Percentiles rank a stretch among this genome's conserved stretches.
Conservation (phyloP, 2,329 filamentous ascomycete genomes). For the Tolypocladium pustulatum region DNA sequence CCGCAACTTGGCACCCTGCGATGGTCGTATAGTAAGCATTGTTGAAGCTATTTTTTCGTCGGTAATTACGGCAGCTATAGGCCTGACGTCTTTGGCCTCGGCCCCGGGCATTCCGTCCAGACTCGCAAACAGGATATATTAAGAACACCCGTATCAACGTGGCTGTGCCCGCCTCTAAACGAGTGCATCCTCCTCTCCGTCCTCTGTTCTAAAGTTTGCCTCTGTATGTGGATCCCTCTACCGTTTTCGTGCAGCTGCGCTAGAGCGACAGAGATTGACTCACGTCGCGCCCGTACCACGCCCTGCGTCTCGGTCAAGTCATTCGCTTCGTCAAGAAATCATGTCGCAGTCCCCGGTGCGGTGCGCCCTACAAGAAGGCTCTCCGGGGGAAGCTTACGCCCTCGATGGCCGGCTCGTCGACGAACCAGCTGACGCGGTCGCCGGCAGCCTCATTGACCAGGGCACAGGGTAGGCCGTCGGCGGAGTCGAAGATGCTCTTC, state of each 20-base stretch:
- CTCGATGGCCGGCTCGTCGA: slow-evolving; percentile 75
- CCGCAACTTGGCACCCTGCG: not conserved
- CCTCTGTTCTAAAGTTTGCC: not conserved
- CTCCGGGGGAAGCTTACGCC: slow-evolving; percentile 74
- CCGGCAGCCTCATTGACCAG: slow-evolving; percentile 77
- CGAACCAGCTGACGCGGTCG: slow-evolving; percentile 92
- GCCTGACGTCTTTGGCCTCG: not conserved
- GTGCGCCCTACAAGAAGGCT: slow-evolving; percentile 39
- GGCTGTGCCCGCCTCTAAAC: not conserved
- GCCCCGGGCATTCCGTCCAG: not conserved
- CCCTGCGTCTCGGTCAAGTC: not conserved
- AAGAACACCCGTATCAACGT: not conserved
- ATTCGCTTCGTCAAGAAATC: not conserved
- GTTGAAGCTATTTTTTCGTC: not conserved
- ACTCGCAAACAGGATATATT: not conserved
- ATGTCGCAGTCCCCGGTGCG: not conserved
- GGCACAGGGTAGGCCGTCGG: slow-evolving; percentile 69
- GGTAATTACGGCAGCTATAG: not conserved
- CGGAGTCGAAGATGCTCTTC: slow-evolving; percentile 82
- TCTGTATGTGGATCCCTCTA: not conserved
- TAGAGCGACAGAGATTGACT: not conserved
- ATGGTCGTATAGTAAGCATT: not conserved
- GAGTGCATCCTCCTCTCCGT: not conserved
- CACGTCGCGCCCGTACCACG: not conserved
- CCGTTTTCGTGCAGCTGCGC: not conserved